These are phyloP conservation scores for Patellifolia procumbens DNA, from an alignment of 179 eudicot species.

Conservation along the genomic window DNA sequence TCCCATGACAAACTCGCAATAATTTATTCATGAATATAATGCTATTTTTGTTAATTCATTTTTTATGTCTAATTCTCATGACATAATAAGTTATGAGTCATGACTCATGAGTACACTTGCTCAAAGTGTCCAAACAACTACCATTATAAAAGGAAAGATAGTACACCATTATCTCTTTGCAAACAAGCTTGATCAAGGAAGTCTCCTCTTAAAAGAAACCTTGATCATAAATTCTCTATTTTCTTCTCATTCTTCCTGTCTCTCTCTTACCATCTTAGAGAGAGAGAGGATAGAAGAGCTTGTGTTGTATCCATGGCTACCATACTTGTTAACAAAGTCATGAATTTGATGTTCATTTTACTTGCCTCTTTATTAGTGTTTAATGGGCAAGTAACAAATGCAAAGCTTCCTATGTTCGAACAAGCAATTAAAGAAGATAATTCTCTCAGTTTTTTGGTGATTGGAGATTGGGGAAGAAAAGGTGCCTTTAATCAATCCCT, in stretches of 20 bases:
- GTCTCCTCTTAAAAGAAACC: no score
- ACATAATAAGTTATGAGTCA: no score
- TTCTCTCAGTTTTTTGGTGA: conserved; percentile 55
- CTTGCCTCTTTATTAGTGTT: no score
- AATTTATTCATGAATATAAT: no score
- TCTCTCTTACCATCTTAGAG: conserved; percentile 3
- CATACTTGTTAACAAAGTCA: neutral
- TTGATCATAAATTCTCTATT: neutral
- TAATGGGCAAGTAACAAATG: conserved; percentile 13
- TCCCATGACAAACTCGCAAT: no score
- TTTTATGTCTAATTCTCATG: no score
- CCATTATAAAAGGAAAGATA: neutral
- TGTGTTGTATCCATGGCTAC: neutral
- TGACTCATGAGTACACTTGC: no score
- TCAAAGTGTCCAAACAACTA: no score
- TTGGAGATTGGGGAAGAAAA: conserved; percentile 84
- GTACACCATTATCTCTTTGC: neutral
- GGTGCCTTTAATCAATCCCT: conserved; percentile 62
- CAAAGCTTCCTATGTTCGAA: conserved; percentile 45
- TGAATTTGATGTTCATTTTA: neutral
- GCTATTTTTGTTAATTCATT: no score
- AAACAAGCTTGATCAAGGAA: no score
- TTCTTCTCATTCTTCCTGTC: neutral
- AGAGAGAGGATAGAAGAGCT: neutral
- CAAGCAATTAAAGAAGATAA: conserved; percentile 51